Evolutionary conservation across 768 basidiomycete genomes (phyloP), one percentile per base, ranked within the genome.

Genomic region (Trametes punicea): DNA sequence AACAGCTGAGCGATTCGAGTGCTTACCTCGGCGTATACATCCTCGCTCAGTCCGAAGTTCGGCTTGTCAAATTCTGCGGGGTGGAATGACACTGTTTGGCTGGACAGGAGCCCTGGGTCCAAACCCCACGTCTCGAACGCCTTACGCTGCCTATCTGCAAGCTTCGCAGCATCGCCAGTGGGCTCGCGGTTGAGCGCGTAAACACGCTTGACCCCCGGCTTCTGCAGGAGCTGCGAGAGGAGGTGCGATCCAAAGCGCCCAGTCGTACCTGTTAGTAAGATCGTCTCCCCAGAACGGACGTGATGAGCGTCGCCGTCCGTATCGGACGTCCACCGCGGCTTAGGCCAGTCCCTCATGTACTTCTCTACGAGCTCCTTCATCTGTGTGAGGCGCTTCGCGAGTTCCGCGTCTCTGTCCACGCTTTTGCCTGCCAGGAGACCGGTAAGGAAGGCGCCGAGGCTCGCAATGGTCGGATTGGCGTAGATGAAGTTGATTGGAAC

Each of bases 361-460:
- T 75, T 77, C 10, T 68, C 70, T 34, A 79, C 71, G 67, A 80
- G 71, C 0, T 59, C 68, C 27, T 71, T 65, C 60, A 78, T 77
- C 3, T 52, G 60, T 20, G 39, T 36, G 23, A 60, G 51, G 44
- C 20, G 48, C 29, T 59, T 31, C 5, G 63, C 61, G 36, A 64
- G 42, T 6, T 54, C 42, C 54, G 60, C 61, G 20, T 23, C 64
- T 62, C 34, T 67, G 67, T 29, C 53, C 29, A 40, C 27, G 6
- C n/a, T 10, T 33, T 50, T 39, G 4, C 51, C 61, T 2, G 53
- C 27, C 2, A 55, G 13, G 49, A 60, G 33, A 18, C 55, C 34
- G 18, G 15, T 21, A 20, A 67, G 47, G 55, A 61, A 71, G 7
- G n/a, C 56, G 56, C 54, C 27, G 47, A 67, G 66, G 6, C 65